phyloP scores from a whole-genome alignment of 108 stramenopile species.

The Nitzschia sp. region DNA sequence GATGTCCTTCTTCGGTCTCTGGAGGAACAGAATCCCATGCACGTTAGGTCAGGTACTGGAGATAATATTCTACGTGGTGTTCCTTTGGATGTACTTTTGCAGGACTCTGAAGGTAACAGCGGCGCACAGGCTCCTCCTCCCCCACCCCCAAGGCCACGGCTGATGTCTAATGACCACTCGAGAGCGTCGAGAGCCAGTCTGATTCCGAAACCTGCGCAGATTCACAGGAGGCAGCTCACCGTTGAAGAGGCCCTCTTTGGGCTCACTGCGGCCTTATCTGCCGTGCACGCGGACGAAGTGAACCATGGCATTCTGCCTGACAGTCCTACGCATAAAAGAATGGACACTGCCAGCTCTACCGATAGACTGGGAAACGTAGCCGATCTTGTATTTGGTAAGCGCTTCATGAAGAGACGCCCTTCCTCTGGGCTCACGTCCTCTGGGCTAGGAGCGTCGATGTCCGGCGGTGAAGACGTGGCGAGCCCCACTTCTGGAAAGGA shows the following conservation, averaged over 20 bases:
- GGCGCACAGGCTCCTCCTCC: neutral
- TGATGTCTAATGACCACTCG: neutral
- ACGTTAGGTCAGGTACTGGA: neutral
- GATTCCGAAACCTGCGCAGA: neutral
- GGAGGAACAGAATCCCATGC: conserved; percentile 1
- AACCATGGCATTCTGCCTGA: neutral
- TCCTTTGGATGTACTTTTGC: neutral
- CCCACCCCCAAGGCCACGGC: neutral
- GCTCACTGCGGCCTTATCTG: neutral
- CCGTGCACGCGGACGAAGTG: neutral
- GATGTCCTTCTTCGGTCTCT: neutral
- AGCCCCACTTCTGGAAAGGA: neutral
- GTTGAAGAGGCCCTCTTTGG: conserved; percentile 14
- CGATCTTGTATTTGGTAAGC: neutral
- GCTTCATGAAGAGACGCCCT: neutral
- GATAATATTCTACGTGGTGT: conserved; percentile 2
- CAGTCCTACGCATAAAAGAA: neutral
- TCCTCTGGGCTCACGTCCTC: neutral
- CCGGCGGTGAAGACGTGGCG: neutral
- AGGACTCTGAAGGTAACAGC: neutral
- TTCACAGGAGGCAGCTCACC: neutral
- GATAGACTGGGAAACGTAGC: neutral
- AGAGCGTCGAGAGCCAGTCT: neutral
- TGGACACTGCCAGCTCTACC: neutral
- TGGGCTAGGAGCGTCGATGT: neutral